Base-by-base conservation (phyloP, 129 eudicot genomes). In the Ambrosia artemisiifolia region DNA sequence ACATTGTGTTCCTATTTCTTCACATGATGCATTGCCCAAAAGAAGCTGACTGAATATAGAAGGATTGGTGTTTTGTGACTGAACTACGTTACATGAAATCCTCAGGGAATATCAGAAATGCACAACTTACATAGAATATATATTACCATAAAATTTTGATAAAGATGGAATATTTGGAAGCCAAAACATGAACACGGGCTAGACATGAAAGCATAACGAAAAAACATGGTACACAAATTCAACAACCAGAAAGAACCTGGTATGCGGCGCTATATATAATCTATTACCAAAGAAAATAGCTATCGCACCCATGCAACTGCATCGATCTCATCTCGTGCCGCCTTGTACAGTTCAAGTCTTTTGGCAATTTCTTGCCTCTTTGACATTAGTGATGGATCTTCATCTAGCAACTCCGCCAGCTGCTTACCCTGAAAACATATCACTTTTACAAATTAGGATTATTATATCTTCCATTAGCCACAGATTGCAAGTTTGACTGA, bases 351-450 rank as follows among this genome's bases (percentile, higher is more conserved):
- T 75, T 88, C 86, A 50, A 88, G 91, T 75, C 90, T 83, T 73
- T 83, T 85, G 0, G 86, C 87, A 17, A 63, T 68, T 69, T 88
- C 86, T 53, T 10, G 75, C 63, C 91, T 83, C 76, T 76, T 85
- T 87, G 84, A 89, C 95, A 88, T 88, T 85, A 88, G 70, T 4
- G 90, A 78, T 13, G 95, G 95, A 78, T 88, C 95, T 79, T 88
- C 95, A 70, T 88, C 90, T 62, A 88, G 71, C 63, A 88, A 78
- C 44, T 80, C 86, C 0, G 67, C 82, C 1, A 88, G 86, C 36
- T 85, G 83, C 51, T 85, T 83, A 42, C 84, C 96, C 96, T 83
- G 88, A 28, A 64, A 64, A 18, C 5, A 64, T 38, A 36, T 49
- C 43, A 35, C 3, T 30, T 59, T 28, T 11, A 59, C 38, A 11